Base-by-base conservation (phyloP, 139 green algal species). In the Ulvella scutata region DNA sequence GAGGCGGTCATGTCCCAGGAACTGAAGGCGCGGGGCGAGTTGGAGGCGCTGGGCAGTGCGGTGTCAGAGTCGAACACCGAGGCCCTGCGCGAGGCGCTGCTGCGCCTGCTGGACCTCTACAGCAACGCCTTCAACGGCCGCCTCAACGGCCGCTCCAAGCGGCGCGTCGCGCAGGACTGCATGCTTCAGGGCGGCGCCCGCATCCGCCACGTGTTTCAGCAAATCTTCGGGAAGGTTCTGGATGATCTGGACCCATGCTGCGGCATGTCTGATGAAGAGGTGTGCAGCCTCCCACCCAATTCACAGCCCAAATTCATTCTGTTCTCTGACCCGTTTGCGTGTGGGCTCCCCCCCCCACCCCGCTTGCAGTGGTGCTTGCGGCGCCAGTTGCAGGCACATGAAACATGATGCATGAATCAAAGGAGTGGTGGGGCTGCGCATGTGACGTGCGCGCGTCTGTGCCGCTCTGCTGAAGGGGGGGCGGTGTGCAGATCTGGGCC, bases 381-480 rank as follows among this genome's bases (percentile, higher is more conserved):
- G 31, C 59, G 26, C 72, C 43, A 59, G 23, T 6, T 20, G 9
- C 80, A 83, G 90, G 88, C 73, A 87, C 81, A 9, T 82, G 96
- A 74, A 78, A 96, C 10, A 92, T 97, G 38, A 92, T 90, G 3
- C 89, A 98, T n/a, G n/a, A n/a, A n/a, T n/a, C n/a, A n/a, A n/a
- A n/a, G n/a, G n/a, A n/a, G n/a, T 98, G 59, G 87, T 93, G 31
- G 80, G 93, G 3, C 80, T 87, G 2, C 83, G 86, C 7, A 90
- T 98, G n/a, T n/a, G n/a, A n/a, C n/a, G n/a, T n/a, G n/a, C n/a
- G n/a, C n/a, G n/a, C n/a, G n/a, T n/a, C n/a, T n/a, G n/a, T n/a
- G n/a, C n/a, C n/a, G n/a, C n/a, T n/a, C n/a, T n/a, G n/a, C n/a
- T n/a, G n/a, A n/a, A n/a, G n/a, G n/a, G n/a, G n/a, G n/a, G 2